A percentile compares a stretch with the other conserved stretches of the same genome.
phyloP scores from a whole-genome alignment of 2,329 filamentous ascomycete genomes.

The Berkeleyomyces rouxiae region DNA sequence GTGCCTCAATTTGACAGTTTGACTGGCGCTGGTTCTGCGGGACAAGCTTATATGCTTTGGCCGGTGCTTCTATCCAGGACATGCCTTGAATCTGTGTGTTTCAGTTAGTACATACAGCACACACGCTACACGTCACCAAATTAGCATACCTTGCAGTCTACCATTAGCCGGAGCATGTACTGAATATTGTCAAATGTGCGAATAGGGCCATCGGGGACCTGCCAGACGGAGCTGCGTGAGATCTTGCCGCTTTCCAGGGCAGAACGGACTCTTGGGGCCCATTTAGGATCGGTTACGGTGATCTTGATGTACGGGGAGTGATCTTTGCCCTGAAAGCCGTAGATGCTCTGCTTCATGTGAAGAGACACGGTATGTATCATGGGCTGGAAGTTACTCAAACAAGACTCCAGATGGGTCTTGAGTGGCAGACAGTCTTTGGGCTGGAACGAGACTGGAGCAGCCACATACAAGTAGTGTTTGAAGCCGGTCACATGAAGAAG shows the following conservation, averaged over 20 bases:
- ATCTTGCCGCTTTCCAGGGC: conserved; percentile 59
- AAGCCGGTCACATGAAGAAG: conserved; percentile 92
- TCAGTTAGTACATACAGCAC: conserved; percentile 14
- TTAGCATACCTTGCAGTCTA: conserved; percentile 63
- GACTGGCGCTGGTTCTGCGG: conserved; percentile 54
- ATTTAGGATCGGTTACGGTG: conserved; percentile 76
- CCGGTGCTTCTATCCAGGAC: conserved; percentile 87
- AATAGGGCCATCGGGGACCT: conserved; percentile 47
- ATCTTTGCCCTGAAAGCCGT: conserved; percentile 83
- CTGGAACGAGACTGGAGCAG: conserved; percentile 68
- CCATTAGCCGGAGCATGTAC: conserved; percentile 94
- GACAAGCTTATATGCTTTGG: conserved; percentile 56
- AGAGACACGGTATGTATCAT: conserved; percentile 69
- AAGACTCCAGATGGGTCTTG: conserved; percentile 63
- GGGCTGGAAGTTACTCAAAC: conserved; percentile 55
- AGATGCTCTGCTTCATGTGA: conserved; percentile 76
- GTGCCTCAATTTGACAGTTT: conserved; percentile 90
- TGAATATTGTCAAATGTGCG: conserved; percentile 92
- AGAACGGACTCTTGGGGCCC: conserved; percentile 58
- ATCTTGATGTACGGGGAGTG: conserved; percentile 89
- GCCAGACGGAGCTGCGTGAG: conserved; percentile 90
- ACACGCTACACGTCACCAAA: neutral
- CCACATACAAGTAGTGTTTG: conserved; percentile 87
- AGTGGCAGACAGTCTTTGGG: conserved; percentile 63
- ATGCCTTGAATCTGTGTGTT: conserved; percentile 60